Base-by-base conservation (phyloP, 805 yeast species). In the Yueomyces sinensis region DNA sequence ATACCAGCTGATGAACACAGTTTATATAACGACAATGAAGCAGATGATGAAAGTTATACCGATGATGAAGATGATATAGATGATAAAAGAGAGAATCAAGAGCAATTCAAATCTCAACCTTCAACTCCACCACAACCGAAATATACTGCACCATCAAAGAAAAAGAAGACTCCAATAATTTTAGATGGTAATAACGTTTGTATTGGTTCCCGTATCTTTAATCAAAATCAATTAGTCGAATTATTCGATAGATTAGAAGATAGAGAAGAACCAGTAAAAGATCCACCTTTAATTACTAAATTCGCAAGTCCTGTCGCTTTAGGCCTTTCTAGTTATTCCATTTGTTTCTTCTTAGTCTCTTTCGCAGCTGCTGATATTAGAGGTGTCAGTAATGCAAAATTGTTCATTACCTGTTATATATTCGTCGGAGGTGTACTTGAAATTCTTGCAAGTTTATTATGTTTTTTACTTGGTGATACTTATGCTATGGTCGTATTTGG, bases 191-290 rank as follows among this genome's bases (percentile, higher is more conserved):
- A 22, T 7, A 7, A 22, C 11, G 24, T 22, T 22, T 22, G 9
- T 11, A 22, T 22, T 11, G 24, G 24, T 11, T 11, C 24, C 11
- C 24, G 24, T 22, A 22, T 22, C 24, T 22, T 7, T 22, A 22
- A 22, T 7, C 24, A 22, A 22, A 11, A 22, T 22, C 9, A 22
- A 7, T 7, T 22, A 7, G 24, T 22, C 9, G 11, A 22, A 7
- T 11, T 22, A 22, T 22, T 22, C 24, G 11, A 22, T 22, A 11
- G 9, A 7, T 11, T 22, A 7, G 9, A 22, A 22, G 11, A 22
- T 7, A 22, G 11, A 11, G 24, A 22, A 22, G 97, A 89, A 62
- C 87, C 86, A 77, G 89, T 89, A 59, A 86, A 87, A 54, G 91
- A 91, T 56, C 68, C 83, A 47, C 69, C 84, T 2, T 82, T 22